Evolutionary conservation across 108 stramenopile species (phyloP).

Genomic region (Schizochytrium sp.): DNA sequence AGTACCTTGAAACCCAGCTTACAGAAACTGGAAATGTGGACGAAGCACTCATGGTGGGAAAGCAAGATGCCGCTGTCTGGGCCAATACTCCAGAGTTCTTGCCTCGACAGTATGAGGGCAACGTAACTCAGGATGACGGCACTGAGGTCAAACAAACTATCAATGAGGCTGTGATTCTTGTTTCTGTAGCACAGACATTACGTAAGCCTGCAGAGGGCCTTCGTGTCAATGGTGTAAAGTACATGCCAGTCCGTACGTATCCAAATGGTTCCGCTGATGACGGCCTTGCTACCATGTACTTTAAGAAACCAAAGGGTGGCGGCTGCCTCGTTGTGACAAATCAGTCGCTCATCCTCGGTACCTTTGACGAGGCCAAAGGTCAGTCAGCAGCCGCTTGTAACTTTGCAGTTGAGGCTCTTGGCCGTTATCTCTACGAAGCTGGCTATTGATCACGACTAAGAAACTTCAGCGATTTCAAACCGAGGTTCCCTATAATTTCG

Average conservation of each 20-base stretch:
- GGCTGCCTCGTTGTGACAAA: slow-evolving; percentile 59
- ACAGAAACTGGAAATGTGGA: slow-evolving; percentile 18
- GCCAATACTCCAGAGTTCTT: slow-evolving; percentile 27
- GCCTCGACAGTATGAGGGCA: slow-evolving; percentile 28
- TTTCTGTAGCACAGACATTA: slow-evolving; percentile 16
- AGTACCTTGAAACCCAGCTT: slow-evolving; percentile 56
- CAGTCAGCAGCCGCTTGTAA: slow-evolving; percentile 48
- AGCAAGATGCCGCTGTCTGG: slow-evolving; percentile 40
- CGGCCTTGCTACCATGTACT: slow-evolving; percentile 53
- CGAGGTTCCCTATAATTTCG: too few relatives aligned
- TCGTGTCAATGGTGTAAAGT: slow-evolving; percentile 50
- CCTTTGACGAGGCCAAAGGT: slow-evolving; percentile 53
- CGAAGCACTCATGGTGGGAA: slow-evolving; percentile 55
- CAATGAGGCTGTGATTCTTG: slow-evolving; percentile 49
- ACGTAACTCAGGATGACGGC: slow-evolving; percentile 50
- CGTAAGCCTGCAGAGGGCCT: slow-evolving; percentile 28
- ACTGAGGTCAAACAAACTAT: slow-evolving; percentile 60
- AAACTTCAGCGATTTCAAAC: too few relatives aligned
- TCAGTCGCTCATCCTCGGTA: slow-evolving; percentile 47
- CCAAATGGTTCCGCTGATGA: slow-evolving; percentile 49
- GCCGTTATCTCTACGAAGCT: slow-evolving; percentile 29
- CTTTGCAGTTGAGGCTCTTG: slow-evolving; percentile 55
- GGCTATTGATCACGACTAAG: not conserved
- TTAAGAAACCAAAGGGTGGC: slow-evolving; percentile 55
- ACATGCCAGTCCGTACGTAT: slow-evolving; percentile 57